phyloP scores from a whole-genome alignment of 2,329 filamentous ascomycete genomes.

The Stemphylium vesicarium region DNA sequence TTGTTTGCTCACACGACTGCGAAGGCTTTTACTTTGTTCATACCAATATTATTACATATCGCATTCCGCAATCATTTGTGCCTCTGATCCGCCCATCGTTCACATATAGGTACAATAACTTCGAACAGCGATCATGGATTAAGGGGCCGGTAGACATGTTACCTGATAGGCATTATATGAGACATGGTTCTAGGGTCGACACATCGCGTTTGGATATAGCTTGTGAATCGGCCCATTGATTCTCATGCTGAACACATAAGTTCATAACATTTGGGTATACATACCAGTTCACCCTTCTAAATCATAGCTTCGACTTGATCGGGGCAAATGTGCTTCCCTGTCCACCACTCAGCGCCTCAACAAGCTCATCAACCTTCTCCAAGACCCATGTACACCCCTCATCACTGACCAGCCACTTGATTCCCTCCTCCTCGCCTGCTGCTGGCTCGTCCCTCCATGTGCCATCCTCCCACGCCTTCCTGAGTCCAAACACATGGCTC shows the following conservation, averaged over 20 bases:
- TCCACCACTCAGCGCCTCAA: conserved; percentile 47
- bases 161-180: no score
- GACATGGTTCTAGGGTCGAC: no score
- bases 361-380: conserved; percentile 66
- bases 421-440: conserved; percentile 60
- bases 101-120: no score
- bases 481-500: conserved; percentile 79
- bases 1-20: no score
- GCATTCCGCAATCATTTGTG: no score
- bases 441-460: conserved; percentile 56
- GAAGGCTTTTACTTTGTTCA: no score
- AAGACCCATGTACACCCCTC: conserved; percentile 70
- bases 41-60: no score
- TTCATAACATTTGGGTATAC: background rate
- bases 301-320: conserved; percentile 34
- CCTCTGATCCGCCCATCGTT: no score
- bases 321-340: conserved; percentile 41
- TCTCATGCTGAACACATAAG: background rate
- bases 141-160: no score
- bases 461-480: conserved; percentile 77
- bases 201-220: no score
- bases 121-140: no score
- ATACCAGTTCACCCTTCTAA: background rate
- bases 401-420: conserved; percentile 67
- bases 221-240: background rate